Percentiles rank a stretch among this genome's conserved stretches.
phyloP scores from a whole-genome alignment of 2,329 filamentous ascomycete species.

The Fusarium torulosum region DNA sequence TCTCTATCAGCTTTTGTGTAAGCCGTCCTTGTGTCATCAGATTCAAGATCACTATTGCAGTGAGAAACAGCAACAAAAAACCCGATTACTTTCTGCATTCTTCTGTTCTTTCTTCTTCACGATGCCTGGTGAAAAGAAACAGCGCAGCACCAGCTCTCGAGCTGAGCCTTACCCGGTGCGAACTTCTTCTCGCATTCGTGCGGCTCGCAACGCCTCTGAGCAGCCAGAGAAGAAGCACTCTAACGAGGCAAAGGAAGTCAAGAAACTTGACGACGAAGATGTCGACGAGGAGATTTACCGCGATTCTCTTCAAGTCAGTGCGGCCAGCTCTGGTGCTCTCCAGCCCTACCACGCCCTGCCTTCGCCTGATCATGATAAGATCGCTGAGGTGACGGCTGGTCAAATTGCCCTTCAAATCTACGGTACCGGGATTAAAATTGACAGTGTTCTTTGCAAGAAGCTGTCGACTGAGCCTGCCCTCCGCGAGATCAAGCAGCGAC shows the following conservation, averaged over 20 bases:
- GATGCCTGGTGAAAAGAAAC: constrained; percentile 13
- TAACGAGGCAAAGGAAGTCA: neutral
- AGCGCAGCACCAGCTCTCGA: neutral
- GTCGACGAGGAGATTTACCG: neutral
- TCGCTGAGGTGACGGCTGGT: constrained; percentile 54
- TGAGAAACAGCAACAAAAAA: neutral
- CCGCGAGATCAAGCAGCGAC: constrained; percentile 65
- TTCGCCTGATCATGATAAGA: neutral
- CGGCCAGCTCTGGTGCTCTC: neutral
- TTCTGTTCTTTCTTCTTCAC: neutral
- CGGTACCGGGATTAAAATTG: constrained; percentile 61
- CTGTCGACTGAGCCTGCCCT: constrained; percentile 63
- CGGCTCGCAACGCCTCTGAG: neutral
- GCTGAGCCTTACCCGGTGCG: neutral
- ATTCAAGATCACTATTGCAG: neutral
- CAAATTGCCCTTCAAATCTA: constrained; percentile 62
- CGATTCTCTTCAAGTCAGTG: neutral
- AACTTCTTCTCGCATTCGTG: neutral
- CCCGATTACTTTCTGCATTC: neutral
- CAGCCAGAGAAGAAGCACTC: constrained; percentile 51
- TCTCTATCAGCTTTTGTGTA: constrained; percentile 12
- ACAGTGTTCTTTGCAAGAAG: constrained; percentile 67
- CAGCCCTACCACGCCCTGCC: neutral
- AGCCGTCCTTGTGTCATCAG: constrained; percentile 2
- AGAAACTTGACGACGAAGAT: neutral